A percentile compares a stretch with the other conserved stretches of the same genome.
Conservation (phyloP, 2,329 filamentous ascomycete species). For the Verticillium alfalfae region DNA sequence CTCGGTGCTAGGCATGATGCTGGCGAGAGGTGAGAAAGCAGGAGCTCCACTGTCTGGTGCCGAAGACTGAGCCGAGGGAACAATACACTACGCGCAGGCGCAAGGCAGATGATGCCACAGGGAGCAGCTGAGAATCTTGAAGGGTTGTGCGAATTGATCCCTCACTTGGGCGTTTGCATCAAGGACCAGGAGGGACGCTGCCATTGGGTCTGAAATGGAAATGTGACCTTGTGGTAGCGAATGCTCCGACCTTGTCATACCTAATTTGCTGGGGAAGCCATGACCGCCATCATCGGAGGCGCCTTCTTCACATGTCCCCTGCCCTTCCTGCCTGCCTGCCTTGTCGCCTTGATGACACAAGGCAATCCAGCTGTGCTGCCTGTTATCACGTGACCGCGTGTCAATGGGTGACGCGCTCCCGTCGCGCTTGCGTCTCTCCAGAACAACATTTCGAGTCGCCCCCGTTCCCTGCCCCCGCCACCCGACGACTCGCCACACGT, state of each 20-base stretch:
- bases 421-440: background rate
- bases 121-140: background rate
- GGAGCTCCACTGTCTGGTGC: background rate
- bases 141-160: no score
- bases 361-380: background rate
- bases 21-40: background rate
- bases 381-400: background rate
- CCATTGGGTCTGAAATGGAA: no score
- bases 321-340: background rate
- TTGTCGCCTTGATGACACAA: background rate
- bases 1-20: background rate
- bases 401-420: background rate
- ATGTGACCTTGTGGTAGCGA: no score
- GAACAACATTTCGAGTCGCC: background rate
- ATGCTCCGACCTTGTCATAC: no score
- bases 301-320: background rate
- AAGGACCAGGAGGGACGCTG: no score
- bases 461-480: background rate
- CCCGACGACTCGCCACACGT: background rate
- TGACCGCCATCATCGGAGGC: background rate
- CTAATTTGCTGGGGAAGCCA: no score
- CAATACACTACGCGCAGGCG: no score
- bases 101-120: background rate
- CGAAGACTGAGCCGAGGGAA: background rate
- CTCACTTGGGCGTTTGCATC: no score